Evolutionary conservation across 177 flowering plant genomes (phyloP), one percentile per base, ranked within the genome.

Genomic region (Telopea speciosissima): DNA sequence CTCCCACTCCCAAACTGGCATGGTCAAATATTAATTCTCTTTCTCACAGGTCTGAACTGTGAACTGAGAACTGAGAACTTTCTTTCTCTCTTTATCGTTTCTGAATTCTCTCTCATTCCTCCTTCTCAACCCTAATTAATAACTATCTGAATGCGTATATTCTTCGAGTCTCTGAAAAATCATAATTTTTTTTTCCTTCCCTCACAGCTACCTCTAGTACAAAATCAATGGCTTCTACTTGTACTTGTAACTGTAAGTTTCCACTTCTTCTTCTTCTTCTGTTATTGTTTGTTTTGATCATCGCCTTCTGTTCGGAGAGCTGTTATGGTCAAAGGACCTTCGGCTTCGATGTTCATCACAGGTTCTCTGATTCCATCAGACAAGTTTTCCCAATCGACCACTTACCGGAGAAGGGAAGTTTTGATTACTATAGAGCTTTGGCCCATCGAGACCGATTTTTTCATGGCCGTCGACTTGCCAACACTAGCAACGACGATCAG

Each of bases 261-360:
- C 36, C 58, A 22, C 14, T 1, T 24, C 25, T 11, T n/a, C 1
- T 19, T n/a, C 1, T 3, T 67, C n/a, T 56, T 26, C 8, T 67
- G 0, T 62, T 66, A 13, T 26, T 74, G 40, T 5, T 36, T 54
- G 21, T 68, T 5, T 36, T 71, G 33, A n/a, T 58, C 17, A 5
- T 66, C 28, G 6, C 22, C 36, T 61, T 13, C 42, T 33, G 21
- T 36, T 61, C 26, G 61, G 59, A 26, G 71, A 71, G 70, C 19
- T 78, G 84, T 49, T 11, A 76, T 62, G 88, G 76, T 5, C 77
- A 63, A 16, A 81, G 83, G 28, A 80, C 75, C 0, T 84, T 84
- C 67, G 86, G 90, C 22, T 85, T 81, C 74, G 85, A 85, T 60
- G 26, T 90, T n/a, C 89, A 90, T 61, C 92, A 89, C 75, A 65